Percentiles rank a stretch among this genome's conserved stretches.
Evolutionary conservation across 2,329 filamentous ascomycete genomes (phyloP).

Genomic region (Neopestalotiopsis sp.): DNA sequence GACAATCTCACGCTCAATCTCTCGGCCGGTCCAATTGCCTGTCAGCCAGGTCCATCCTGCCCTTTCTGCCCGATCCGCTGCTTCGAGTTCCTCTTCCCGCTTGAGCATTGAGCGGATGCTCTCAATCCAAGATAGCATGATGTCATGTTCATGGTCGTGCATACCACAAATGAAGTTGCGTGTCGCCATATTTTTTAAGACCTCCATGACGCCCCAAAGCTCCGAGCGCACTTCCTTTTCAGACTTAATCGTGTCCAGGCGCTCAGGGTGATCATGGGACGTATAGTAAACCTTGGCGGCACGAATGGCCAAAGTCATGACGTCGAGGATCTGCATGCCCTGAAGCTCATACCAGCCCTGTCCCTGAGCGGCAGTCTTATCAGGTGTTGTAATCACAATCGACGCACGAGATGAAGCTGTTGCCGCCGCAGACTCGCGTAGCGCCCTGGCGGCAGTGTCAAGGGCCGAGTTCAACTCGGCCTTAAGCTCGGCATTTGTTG

Average conservation of each 20-base stretch:
- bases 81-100: constrained; percentile 79
- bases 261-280: constrained; percentile 84
- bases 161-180: constrained; percentile 86
- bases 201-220: constrained; percentile 84
- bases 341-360: constrained; percentile 85
- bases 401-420: constrained; percentile 21
- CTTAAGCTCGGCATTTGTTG: constrained; percentile 81
- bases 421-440: constrained; percentile 64
- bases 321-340: constrained; percentile 89
- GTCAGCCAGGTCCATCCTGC: constrained; percentile 81
- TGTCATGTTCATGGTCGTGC: constrained; percentile 76
- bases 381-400: constrained; percentile 24
- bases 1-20: constrained; percentile 79
- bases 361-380: constrained; percentile 40
- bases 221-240: constrained; percentile 87
- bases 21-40: constrained; percentile 76
- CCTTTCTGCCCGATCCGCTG: constrained; percentile 72
- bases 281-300: constrained; percentile 98
- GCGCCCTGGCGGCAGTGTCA: constrained; percentile 54
- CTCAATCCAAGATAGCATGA: constrained; percentile 79
- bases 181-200: constrained; percentile 88
- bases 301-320: constrained; percentile 92
- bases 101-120: constrained; percentile 79
- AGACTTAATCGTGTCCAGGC: constrained; percentile 83
- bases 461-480: constrained; percentile 54